These are phyloP conservation scores for Neurospora hispaniola DNA, from an alignment of 495 filamentous ascomycete species.

Conservation along the genomic window DNA sequence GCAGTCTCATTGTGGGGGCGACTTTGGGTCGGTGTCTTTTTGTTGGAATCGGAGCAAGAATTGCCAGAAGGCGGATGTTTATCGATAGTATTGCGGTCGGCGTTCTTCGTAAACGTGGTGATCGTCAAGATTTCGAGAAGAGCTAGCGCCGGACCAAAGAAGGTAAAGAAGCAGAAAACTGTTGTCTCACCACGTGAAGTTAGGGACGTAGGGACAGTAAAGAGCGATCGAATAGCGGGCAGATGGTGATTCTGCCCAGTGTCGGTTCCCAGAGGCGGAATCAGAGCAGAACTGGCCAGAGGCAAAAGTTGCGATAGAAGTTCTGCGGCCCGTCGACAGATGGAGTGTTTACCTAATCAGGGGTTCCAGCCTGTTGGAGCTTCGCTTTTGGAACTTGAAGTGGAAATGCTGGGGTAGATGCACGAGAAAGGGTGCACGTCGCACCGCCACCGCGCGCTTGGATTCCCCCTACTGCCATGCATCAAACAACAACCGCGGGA, in stretches of 20 bases:
- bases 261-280: background rate
- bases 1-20: slow-evolving; percentile 29
- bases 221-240: background rate
- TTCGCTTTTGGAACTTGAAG: background rate
- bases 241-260: background rate
- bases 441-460: slow-evolving; percentile 13
- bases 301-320: background rate
- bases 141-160: background rate
- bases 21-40: background rate
- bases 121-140: background rate
- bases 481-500: background rate
- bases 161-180: background rate
- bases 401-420: slow-evolving; percentile 10
- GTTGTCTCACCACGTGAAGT: background rate
- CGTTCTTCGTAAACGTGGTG: background rate
- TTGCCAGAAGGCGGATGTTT: background rate
- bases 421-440: slow-evolving; percentile 13
- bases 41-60: background rate
- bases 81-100: background rate
- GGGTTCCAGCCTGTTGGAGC: slow-evolving; percentile 1
- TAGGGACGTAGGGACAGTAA: background rate
- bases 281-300: slow-evolving; percentile 6
- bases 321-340: background rate
- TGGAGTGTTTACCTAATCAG: background rate
- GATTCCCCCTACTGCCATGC: background rate